Percentiles rank a stretch among this genome's conserved stretches.
These are phyloP conservation scores for Scheffersomyces lignosus DNA, from an alignment of 805 yeast genomes.

Conservation along the genomic window DNA sequence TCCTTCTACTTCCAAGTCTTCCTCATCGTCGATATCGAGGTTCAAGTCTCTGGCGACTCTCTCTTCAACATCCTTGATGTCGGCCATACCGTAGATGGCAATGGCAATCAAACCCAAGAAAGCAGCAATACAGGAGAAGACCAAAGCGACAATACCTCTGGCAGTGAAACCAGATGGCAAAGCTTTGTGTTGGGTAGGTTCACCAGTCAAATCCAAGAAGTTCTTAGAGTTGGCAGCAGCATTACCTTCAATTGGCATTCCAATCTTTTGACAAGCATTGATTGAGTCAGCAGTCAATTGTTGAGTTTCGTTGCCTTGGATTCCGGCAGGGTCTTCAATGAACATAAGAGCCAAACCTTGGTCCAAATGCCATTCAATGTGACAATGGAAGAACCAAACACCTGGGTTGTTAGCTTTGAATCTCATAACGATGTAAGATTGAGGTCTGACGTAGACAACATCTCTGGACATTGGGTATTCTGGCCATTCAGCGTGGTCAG, in stretches of 20 bases:
- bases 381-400: slow-evolving; percentile 99
- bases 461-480: slow-evolving; percentile 85
- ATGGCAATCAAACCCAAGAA: slow-evolving; percentile 77
- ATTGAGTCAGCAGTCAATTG: slow-evolving; percentile 61
- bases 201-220: slow-evolving; percentile 68
- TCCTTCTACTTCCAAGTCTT: slow-evolving; percentile 17
- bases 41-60: slow-evolving; percentile 58
- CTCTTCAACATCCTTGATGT: slow-evolving; percentile 66
- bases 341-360: slow-evolving; percentile 87
- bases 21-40: slow-evolving; percentile 42
- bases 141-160: slow-evolving; percentile 91
- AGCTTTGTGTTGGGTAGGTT: slow-evolving; percentile 62
- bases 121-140: slow-evolving; percentile 86
- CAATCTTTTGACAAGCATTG: slow-evolving; percentile 58
- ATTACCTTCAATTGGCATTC: slow-evolving; percentile 65
- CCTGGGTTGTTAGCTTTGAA: slow-evolving; percentile 96
- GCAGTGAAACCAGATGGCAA: slow-evolving; percentile 93
- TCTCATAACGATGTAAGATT: slow-evolving; percentile 82
- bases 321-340: slow-evolving; percentile 77
- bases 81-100: slow-evolving; percentile 83
- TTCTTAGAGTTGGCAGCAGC: slow-evolving; percentile 81
- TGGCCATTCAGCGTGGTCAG: slow-evolving; percentile 50
- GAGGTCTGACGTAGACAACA: slow-evolving; percentile 73
- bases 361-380: slow-evolving; percentile 95
- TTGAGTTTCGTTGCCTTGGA: slow-evolving; percentile 54